Evolutionary conservation across 176 grass and related monocot genomes (phyloP), one percentile per base, ranked within the genome.

Genomic region (Aegilops longissima): DNA sequence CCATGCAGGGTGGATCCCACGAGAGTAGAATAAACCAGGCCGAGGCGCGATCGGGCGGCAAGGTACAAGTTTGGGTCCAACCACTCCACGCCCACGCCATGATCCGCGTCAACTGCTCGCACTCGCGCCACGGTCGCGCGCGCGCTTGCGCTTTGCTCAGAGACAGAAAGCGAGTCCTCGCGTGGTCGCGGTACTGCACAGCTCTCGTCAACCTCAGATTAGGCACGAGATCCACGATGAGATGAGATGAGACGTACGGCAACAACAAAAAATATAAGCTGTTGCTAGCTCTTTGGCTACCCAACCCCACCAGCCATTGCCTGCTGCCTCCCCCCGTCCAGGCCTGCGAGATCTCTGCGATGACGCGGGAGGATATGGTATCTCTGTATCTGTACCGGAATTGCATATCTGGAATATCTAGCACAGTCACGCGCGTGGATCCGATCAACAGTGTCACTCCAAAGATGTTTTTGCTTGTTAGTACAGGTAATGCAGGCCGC

Each of bases 171-270:
- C 40, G 71, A 74, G 20, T 12, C 58, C n/a, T 27, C 29, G 31
- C 9, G n/a, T 8, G 29, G 73, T 76, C 29, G 20, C 31, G 1
- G 23, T 5, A 44, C 11, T 6, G 61, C 1, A 31, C 5, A 35
- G 13, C 24, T 70, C 17, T 56, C 34, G 84, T 79, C 76, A 71
- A 71, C 66, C 49, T 23, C 49, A 56, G 17, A 80, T 79, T 38
- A 25, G 24, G 4, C 79, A 86, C 76, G 76, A 69, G 66, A 61
- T 71, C 17, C 84, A 86, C 36, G 84, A 42, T 16, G 75, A 20
- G 65, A 34, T 21, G 12, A 51, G 84, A 35, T 21, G 13, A 52
- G 36, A 4, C 39, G 13, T 54, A 54, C 31, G 10, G 8, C 5
- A 31, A 30, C n/a, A 51, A 5, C 4, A 9, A 65, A 27, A 42